These are phyloP conservation scores for Zoysia pacifica DNA, from an alignment of 176 grass and related monocot genomes.

Conservation along the genomic window DNA sequence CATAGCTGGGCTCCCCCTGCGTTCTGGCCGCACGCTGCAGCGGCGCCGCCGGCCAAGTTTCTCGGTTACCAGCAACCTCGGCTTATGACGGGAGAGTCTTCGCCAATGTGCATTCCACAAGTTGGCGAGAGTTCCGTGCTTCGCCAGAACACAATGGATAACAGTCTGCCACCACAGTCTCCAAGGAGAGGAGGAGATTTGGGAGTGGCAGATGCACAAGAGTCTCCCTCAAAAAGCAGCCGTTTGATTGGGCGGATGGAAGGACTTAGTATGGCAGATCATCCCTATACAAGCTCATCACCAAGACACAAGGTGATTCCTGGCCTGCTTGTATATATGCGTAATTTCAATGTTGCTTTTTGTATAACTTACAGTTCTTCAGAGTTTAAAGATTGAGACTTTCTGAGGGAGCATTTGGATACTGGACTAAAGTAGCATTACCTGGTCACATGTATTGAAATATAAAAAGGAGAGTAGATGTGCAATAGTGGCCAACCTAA, in stretches of 20 bases:
- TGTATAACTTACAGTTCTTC: neutral
- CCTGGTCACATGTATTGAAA: neutral
- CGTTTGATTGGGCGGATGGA: slow-evolving; percentile 59
- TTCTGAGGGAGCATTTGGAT: neutral
- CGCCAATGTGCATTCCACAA: slow-evolving; percentile 70
- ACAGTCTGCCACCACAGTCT: slow-evolving; percentile 64
- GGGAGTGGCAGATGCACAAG: slow-evolving; percentile 35
- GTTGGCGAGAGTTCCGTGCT: slow-evolving; percentile 29
- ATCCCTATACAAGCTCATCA: slow-evolving; percentile 57
- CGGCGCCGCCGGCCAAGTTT: slow-evolving; percentile 48
- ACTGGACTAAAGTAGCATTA: neutral
- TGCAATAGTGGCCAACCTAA: neutral
- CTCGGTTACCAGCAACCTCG: slow-evolving; percentile 52
- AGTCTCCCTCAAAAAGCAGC: slow-evolving; percentile 58
- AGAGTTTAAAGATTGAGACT: neutral
- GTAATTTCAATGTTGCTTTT: neutral
- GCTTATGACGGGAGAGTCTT: slow-evolving; percentile 41
- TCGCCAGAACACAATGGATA: slow-evolving; percentile 53
- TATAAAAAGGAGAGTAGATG: neutral
- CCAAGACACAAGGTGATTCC: slow-evolving; percentile 68
- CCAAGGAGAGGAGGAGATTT: slow-evolving; percentile 52
- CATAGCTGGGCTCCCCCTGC: slow-evolving; percentile 59
- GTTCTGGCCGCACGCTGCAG: slow-evolving; percentile 46
- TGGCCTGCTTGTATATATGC: slow-evolving; percentile 4
- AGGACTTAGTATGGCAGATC: slow-evolving; percentile 51